Percentiles rank a stretch among this genome's conserved stretches.
Conservation (phyloP, 2,329 filamentous ascomycete species). For the Talaromyces amestolkiae region DNA sequence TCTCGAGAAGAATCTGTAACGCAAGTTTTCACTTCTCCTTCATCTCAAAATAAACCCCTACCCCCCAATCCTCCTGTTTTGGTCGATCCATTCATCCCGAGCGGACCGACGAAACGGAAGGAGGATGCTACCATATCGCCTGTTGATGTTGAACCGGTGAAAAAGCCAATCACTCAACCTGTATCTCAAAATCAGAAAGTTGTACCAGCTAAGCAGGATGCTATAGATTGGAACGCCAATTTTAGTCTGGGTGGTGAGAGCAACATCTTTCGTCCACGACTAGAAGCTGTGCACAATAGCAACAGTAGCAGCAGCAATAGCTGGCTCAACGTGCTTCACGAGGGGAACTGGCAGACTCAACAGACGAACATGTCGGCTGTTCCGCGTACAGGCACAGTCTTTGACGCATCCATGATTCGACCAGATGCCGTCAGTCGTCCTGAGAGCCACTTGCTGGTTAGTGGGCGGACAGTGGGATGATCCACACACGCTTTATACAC, state of each 20-base stretch:
- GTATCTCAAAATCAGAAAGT: slow-evolving; percentile 6
- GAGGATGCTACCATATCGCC: neutral
- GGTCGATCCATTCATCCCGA: slow-evolving; percentile 9
- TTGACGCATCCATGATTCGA: slow-evolving; percentile 33
- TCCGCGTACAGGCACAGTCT: slow-evolving; percentile 30
- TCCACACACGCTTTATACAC: slow-evolving; percentile 13
- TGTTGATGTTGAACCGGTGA: slow-evolving; percentile 15
- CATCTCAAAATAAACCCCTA: slow-evolving; percentile 18
- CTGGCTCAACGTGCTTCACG: slow-evolving; percentile 82
- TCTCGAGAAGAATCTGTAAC: slow-evolving; percentile 45
- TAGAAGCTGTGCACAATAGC: slow-evolving; percentile 63
- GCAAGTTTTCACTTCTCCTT: slow-evolving; percentile 25
- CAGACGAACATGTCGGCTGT: slow-evolving; percentile 30
- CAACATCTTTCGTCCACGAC: slow-evolving; percentile 81
- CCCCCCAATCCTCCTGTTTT: slow-evolving; percentile 13
- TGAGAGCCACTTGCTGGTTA: slow-evolving; percentile 42
- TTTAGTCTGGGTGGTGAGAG: slow-evolving; percentile 26
- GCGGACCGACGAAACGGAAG: neutral
- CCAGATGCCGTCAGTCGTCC: slow-evolving; percentile 35
- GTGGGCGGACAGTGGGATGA: slow-evolving; percentile 39
- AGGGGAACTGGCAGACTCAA: slow-evolving; percentile 60
- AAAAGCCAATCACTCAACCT: neutral
- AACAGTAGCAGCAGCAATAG: slow-evolving; percentile 72
- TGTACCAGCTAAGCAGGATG: slow-evolving; percentile 12
- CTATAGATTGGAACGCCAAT: slow-evolving; percentile 13